Percentiles rank a stretch among this genome's conserved stretches.
Conservation (phyloP, 345 rosid species). For the Carallia pectinifolia region DNA sequence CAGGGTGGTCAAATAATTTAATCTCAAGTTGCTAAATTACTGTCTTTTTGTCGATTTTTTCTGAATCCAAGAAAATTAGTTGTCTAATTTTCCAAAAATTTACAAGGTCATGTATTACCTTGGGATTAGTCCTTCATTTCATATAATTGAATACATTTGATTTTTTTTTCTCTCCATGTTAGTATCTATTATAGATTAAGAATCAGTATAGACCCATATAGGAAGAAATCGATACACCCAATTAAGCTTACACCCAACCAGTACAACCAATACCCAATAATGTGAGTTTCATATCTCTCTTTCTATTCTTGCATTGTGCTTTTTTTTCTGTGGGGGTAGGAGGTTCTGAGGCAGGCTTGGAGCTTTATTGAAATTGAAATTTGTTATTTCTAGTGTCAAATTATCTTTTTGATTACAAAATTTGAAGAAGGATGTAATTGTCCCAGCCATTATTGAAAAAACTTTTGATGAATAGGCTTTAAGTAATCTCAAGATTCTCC, state of each 20-base stretch:
- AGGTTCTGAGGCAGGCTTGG: neutral
- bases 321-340: neutral
- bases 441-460: slow-evolving; percentile 69
- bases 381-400: slow-evolving; percentile 3
- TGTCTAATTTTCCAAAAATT: neutral
- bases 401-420: slow-evolving; percentile 5
- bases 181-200: slow-evolving; percentile 15
- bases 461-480: slow-evolving; percentile 70
- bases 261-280: slow-evolving; percentile 68
- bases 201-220: slow-evolving; percentile 10
- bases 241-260: neutral
- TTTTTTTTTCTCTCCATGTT: slow-evolving; percentile 11
- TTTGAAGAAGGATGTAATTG: slow-evolving; percentile 55
- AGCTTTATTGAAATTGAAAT: slow-evolving; percentile 1
- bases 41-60: neutral
- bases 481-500: slow-evolving; percentile 59
- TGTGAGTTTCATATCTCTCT: slow-evolving; percentile 39
- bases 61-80: neutral
- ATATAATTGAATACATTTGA: slow-evolving; percentile 3
- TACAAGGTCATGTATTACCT: neutral
- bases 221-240: neutral
- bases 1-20: slow-evolving; percentile 97
- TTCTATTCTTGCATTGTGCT: neutral
- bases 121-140: slow-evolving; percentile 4
- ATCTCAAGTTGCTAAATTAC: slow-evolving; percentile 62